Evolutionary conservation across 2,329 filamentous ascomycete species (phyloP), one percentile per base, ranked within the genome.

Genomic region (Biscogniauxia sp.): DNA sequence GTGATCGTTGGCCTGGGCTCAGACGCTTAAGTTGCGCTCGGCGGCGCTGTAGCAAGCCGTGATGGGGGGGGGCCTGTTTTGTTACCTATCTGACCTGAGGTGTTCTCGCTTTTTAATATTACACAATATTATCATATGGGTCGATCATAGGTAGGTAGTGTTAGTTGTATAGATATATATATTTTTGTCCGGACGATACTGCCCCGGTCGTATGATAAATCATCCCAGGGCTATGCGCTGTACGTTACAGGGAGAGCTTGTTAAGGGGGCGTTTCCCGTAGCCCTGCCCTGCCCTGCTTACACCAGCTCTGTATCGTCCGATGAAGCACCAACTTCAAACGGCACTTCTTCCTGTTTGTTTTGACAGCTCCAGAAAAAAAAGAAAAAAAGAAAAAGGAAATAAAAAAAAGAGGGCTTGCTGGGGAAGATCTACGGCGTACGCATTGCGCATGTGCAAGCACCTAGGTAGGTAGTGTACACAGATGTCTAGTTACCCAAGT

Each of bases 141-240:
- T 57, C 55, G 55, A 57, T 57, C 9, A 17, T 23, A 23, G 23
- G n/a, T n/a, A n/a, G n/a, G n/a, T n/a, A n/a, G n/a, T n/a, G n/a
- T n/a, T n/a, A n/a, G n/a, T n/a, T n/a, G n/a, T 45, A 45, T 45
- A 45, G 37, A 45, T n/a, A 45, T 45, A 45, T n/a, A 45, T 45
- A n/a, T 45, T 45, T 45, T 37, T 17, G 17, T 57, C 49, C 13
- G 45, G 28, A 19, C 37, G 51, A 45, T 45, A 37, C 49, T 19
- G 20, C 37, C 55, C 55, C 37, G 50, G 55, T 57, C 55, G 55
- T 57, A 57, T 52, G 55, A 57, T 57, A 32, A 5, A 52, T 45
- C 37, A 45, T 45, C 37, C 51, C 20, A 52, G 51, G 51, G 23
- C 51, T 26, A 23, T 26, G 51, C 51, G 19, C 51, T 20, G 20